Conservation (phyloP, 2,329 filamentous ascomycete genomes). For the Botryotinia narcissicola region DNA sequence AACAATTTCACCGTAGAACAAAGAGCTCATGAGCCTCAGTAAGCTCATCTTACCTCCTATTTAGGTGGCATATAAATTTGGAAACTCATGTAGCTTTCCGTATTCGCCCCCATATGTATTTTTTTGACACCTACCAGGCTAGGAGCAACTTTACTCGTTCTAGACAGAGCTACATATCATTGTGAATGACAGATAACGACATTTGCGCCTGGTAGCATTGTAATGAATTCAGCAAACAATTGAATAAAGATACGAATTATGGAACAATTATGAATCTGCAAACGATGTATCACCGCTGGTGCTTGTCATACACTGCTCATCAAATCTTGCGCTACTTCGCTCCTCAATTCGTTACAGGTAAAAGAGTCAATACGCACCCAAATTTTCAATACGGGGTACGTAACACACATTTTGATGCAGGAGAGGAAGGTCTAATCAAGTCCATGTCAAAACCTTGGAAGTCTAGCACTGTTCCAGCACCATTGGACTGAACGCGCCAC, state of each 20-base stretch:
- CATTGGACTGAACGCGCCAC: background rate
- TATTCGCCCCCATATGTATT: conserved; percentile 20
- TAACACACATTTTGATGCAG: conserved; percentile 13
- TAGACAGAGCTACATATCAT: conserved; percentile 24
- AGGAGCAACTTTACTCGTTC: conserved; percentile 29
- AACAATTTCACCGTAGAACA: conserved; percentile 28
- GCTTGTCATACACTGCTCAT: background rate
- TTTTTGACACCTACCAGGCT: conserved; percentile 28
- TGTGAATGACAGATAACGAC: conserved; percentile 31
- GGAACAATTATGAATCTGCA: conserved; percentile 24
- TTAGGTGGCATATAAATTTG: conserved; percentile 7
- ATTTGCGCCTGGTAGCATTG: conserved; percentile 24
- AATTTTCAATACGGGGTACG: background rate
- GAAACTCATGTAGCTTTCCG: conserved; percentile 26
- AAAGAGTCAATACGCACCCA: conserved; percentile 1
- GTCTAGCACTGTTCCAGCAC: background rate
- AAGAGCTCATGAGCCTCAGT: conserved; percentile 25
- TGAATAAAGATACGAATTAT: conserved; percentile 27
- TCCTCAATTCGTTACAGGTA: conserved; percentile 15
- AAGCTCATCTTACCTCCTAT: conserved; percentile 10
- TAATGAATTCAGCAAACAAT: conserved; percentile 32
- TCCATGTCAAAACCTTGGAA: conserved; percentile 2
- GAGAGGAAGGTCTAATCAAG: conserved; percentile 8
- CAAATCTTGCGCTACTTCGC: background rate
- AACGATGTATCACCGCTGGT: conserved; percentile 26